Base-by-base conservation (phyloP, 1,139 yeast species). In the Pneumocystis sp. region DNA sequence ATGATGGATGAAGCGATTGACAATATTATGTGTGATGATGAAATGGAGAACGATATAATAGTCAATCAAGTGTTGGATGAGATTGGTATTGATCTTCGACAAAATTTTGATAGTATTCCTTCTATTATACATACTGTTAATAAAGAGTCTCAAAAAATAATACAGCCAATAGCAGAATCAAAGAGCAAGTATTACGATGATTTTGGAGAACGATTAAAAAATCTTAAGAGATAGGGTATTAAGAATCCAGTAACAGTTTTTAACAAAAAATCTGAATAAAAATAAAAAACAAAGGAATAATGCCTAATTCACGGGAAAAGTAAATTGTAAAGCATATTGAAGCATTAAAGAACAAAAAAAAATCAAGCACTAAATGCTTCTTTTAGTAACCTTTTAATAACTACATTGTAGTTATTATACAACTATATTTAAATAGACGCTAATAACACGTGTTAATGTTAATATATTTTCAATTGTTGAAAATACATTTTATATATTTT, bases 1-100 rank as follows among this genome's bases (percentile, higher is more conserved):
- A 89, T 93, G 83, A 95, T 93, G 89, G 98, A 93, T 74, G 98
- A 93, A 73, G 96, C 96, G 17, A 86, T 95, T 71, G 98, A 93
- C 74, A 97, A 91, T 74, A 63, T 65, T 37, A 90, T 86, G 64
- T 67, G 66, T 31, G 68, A 66, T n/a, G 68, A 67, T 44, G 68
- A 67, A 70, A 96, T 89, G 71, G 97, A 93, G 74, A 87, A 89
- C 17, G 97, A 93, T 73, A 97, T 91, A 72, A 87, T 93, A 62
- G 91, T 95, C 66, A 84, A 86, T 73, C 89, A 87, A 75, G 97
- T 95, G 0, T 79, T 93, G 73, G 99, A 93, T 74, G 98, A 93
- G 74, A 89, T 93, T 74, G 99, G 97, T 69, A 87, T 95, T 50
- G 96, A 89, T 73, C 78, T 93, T 74, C 86, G 85, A 73, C 80